These are phyloP conservation scores for Aspergillus affinis DNA, from an alignment of 495 filamentous ascomycete species.

Conservation along the genomic window DNA sequence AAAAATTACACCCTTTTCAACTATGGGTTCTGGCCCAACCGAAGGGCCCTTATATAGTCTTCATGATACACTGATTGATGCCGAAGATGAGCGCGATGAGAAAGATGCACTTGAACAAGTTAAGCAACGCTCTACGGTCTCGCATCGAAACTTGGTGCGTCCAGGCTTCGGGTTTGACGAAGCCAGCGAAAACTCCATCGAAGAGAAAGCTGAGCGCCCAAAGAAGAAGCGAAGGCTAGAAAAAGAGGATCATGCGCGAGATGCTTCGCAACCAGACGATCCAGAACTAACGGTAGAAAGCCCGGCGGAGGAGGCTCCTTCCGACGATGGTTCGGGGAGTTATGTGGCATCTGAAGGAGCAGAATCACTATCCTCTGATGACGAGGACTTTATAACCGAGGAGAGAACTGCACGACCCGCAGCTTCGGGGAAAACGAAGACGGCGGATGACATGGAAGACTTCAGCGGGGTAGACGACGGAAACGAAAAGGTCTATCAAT, in stretches of 20 bases:
- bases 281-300: slow-evolving; percentile 24
- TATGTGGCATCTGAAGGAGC: slow-evolving; percentile 38
- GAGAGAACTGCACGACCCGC: slow-evolving; percentile 26
- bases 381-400: slow-evolving; percentile 36
- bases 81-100: slow-evolving; percentile 66
- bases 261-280: slow-evolving; percentile 7
- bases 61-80: slow-evolving; percentile 71
- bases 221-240: slow-evolving; percentile 44
- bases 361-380: slow-evolving; percentile 32
- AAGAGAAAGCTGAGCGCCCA: slow-evolving; percentile 23
- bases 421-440: slow-evolving; percentile 43
- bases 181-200: slow-evolving; percentile 27
- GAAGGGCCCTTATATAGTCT: slow-evolving; percentile 60
- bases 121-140: slow-evolving; percentile 51
- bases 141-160: slow-evolving; percentile 76
- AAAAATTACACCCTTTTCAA: slow-evolving; percentile 94
- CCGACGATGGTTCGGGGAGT: slow-evolving; percentile 44
- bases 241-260: slow-evolving; percentile 11
- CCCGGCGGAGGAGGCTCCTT: slow-evolving; percentile 44
- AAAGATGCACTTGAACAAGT: slow-evolving; percentile 49
- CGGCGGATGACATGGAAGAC: slow-evolving; percentile 58
- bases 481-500: slow-evolving; percentile 79
- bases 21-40: slow-evolving; percentile 54
- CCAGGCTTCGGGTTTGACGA: slow-evolving; percentile 72
- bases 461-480: slow-evolving; percentile 84